Conservation (phyloP, 129 eudicot species). For the Solidago caesia region DNA sequence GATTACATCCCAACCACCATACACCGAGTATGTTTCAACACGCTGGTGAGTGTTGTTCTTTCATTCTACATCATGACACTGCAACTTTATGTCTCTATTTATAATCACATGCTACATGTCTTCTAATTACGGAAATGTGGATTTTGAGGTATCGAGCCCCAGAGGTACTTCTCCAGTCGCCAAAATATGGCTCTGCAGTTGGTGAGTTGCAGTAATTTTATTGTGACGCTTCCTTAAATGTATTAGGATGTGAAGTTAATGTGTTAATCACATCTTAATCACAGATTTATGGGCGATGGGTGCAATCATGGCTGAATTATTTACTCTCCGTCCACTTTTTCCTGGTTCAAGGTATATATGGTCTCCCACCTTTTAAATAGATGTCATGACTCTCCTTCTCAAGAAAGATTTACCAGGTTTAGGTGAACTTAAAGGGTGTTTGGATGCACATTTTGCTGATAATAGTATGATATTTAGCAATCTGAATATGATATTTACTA, state of each 20-base stretch:
- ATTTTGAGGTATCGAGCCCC: constrained; percentile 92
- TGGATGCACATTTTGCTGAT: neutral
- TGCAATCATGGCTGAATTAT: constrained; percentile 86
- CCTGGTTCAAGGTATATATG: constrained; percentile 75
- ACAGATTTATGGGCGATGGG: constrained; percentile 99
- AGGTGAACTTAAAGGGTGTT: neutral
- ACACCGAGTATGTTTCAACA: constrained; percentile 91
- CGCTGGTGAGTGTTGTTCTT: constrained; percentile 67
- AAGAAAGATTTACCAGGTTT: neutral
- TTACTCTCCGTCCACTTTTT: constrained; percentile 80
- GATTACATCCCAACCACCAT: constrained; percentile 79
- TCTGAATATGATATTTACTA: neutral
- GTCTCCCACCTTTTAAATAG: neutral
- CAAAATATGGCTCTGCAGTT: constrained; percentile 82
- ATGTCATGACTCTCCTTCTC: neutral
- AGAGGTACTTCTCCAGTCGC: constrained; percentile 83
- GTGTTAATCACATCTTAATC: neutral
- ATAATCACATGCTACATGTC: constrained; percentile 5
- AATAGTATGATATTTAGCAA: too few species aligned
- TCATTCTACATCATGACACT: neutral
- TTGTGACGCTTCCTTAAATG: neutral
- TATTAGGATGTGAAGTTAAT: neutral
- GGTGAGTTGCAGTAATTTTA: constrained; percentile 52
- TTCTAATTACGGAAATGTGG: constrained; percentile 10
- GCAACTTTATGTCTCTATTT: neutral